These are phyloP conservation scores for Fusarium nodosum DNA, from an alignment of 2,329 filamentous ascomycete species.

Conservation along the genomic window DNA sequence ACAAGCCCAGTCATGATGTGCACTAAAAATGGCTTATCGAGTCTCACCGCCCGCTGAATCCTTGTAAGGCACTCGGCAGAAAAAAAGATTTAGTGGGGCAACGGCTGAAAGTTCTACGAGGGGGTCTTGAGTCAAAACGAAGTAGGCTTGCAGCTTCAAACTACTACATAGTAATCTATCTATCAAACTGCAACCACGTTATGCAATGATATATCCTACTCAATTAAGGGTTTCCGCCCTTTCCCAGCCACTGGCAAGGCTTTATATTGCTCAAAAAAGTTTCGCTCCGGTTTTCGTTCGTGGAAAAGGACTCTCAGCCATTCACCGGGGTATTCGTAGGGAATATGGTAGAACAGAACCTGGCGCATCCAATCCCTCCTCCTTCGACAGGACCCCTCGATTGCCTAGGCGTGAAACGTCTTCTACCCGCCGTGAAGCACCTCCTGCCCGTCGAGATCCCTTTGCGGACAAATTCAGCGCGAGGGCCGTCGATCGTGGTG, in stretches of 20 bases:
- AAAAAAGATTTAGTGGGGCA: conserved; percentile 47
- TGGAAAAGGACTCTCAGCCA: conserved; percentile 70
- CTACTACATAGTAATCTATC: not conserved
- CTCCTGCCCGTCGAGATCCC: conserved; percentile 24
- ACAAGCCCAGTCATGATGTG: conserved; percentile 9
- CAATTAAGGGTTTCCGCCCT: conserved; percentile 45
- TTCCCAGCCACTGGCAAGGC: conserved; percentile 31
- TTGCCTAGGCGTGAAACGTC: conserved; percentile 1
- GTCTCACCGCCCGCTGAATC: conserved; percentile 43
- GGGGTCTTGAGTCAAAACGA: conserved; percentile 6
- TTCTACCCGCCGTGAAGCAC: conserved; percentile 11
- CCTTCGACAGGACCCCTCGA: conserved; percentile 5
- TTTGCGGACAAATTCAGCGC: conserved; percentile 45
- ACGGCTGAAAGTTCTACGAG: conserved; percentile 30
- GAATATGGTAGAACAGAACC: conserved; percentile 3
- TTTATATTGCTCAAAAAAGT: conserved; percentile 11
- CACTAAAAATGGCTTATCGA: conserved; percentile 7
- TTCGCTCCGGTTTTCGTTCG: conserved; percentile 46
- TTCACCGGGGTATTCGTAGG: conserved; percentile 70
- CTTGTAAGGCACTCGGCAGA: conserved; percentile 45
- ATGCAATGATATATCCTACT: conserved; percentile 51
- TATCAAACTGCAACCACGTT: conserved; percentile 20
- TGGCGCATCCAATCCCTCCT: not conserved
- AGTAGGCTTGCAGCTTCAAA: conserved; percentile 13
- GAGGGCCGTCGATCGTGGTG: conserved; percentile 46